Percentiles rank a stretch among this genome's conserved stretches.
Conservation (phyloP, 192 early-diverging fungal genomes). For the Cetraspora pellucida region DNA sequence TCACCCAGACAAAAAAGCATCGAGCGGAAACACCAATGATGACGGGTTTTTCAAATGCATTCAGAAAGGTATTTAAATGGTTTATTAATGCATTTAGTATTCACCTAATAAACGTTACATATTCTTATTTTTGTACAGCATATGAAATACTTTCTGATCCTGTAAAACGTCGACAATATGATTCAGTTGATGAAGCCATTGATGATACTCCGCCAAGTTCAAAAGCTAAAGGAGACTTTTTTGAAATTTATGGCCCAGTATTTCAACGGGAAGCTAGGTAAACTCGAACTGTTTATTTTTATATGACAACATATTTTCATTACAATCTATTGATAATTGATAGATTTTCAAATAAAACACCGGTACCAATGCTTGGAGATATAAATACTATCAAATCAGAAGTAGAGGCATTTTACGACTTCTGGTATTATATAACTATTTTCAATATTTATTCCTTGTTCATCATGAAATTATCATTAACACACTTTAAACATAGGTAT, state of each 20-base stretch:
- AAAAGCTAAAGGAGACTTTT: conserved; percentile 86
- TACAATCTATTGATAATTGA: neutral
- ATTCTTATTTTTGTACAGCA: conserved; percentile 54
- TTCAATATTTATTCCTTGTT: neutral
- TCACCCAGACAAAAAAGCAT: conserved; percentile 99
- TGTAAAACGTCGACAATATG: conserved; percentile 89
- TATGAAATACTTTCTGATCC: conserved; percentile 92
- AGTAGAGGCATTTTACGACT: conserved; percentile 83
- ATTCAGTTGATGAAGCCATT: conserved; percentile 91
- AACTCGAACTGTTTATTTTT: neutral
- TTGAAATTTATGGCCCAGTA: conserved; percentile 69
- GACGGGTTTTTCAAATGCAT: conserved; percentile 99
- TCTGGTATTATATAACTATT: conserved; percentile 49
- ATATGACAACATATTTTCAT: neutral
- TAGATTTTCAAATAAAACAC: conserved; percentile 89
- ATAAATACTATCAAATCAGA: conserved; percentile 58
- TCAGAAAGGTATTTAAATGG: conserved; percentile 51
- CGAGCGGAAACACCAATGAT: conserved; percentile 72
- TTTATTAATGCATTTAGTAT: neutral
- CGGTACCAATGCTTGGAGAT: conserved; percentile 84
- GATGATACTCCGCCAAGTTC: conserved; percentile 69
- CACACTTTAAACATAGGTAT: conserved; percentile 38
- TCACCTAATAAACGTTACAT: neutral
- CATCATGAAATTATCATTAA: neutral
- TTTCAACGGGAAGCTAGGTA: conserved; percentile 79